These are phyloP conservation scores for Parastagonospora nodorum DNA, from an alignment of 2,329 filamentous ascomycete species.

Conservation along the genomic window DNA sequence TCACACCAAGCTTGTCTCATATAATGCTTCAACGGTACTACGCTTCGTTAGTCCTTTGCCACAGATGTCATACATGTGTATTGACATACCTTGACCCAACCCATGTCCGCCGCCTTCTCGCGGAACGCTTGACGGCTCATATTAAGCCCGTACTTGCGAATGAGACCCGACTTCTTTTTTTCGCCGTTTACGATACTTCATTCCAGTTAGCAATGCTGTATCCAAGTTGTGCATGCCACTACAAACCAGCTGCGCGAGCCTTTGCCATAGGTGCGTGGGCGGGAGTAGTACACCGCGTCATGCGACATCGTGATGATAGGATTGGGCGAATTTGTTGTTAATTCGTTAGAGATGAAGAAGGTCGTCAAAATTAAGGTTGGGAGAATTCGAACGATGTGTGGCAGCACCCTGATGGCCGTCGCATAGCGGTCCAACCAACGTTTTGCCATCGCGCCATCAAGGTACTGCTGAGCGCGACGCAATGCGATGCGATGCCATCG, in stretches of 20 bases:
- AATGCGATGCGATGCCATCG: not conserved
- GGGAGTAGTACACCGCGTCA: conserved; percentile 84
- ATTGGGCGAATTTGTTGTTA: too few relatives aligned
- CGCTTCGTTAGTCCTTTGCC: not conserved
- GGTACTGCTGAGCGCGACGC: not conserved
- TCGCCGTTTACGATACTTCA: conserved; percentile 32
- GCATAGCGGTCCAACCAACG: not conserved
- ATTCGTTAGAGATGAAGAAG: not conserved
- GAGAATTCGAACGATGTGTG: not conserved
- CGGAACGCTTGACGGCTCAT: conserved; percentile 72
- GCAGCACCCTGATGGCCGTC: conserved; percentile 16
- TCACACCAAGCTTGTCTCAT: not conserved
- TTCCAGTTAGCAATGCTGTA: conserved; percentile 35
- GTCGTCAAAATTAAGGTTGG: not conserved
- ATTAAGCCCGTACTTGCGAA: conserved; percentile 98
- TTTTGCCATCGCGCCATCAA: not conserved
- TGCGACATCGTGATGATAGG: conserved; percentile 26
- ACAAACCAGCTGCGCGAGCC: conserved; percentile 84
- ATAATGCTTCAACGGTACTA: not conserved
- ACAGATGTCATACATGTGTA: not conserved
- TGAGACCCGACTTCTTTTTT: conserved; percentile 74
- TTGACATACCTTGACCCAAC: conserved; percentile 65
- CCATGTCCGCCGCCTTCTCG: conserved; percentile 69
- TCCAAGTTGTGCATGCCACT: not conserved
- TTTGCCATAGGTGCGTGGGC: conserved; percentile 95